Base-by-base conservation (phyloP, 352 stramenopile genomes). In the Phytophthora cajani region DNA sequence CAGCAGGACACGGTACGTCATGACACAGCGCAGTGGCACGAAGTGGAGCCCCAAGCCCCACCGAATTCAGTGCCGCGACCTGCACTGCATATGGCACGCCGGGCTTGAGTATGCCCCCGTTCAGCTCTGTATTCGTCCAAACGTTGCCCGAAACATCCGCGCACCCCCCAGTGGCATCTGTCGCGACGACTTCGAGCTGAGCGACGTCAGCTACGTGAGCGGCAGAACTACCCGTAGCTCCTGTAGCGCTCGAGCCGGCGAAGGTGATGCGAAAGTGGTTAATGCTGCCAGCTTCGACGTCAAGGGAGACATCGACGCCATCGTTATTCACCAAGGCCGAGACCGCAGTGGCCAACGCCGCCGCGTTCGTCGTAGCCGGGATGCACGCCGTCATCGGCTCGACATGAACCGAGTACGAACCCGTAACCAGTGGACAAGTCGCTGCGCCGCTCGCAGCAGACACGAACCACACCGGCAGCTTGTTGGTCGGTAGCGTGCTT, bases 31-130 rank as follows among this genome's bases (percentile, higher is more conserved):
- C 62, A 11, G 76, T 84, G 12, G 88, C 88, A 2, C 72, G 53
- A 19, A 74, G 66, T 7, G 79, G 74, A 6, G 82, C 64, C 19
- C 97, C 92, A 9, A 89, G 51, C 2, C 96, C 97, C 49, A 95
- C 79, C 2, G 65, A 75, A 69, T 98, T 99, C 2, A 97, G 58
- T 8, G 96, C 96, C 5, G 90, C 81, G 1, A 99, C 81, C 11
- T 91, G 84, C 3, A 99, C 80, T 62, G 89, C 98, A 73, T 99
- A 99, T 1, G 81, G 69, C 27, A 84, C 82, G 1, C 96, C 96
- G 25, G 92, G 73, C 27, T 66, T 66, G 6, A 99, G 56, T 3
- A 82, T 69, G 16, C 87, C 91, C 9, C 93, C 93, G 58, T 98
- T 76, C 25, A 98, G 70, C 38, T 96, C 77, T 0, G 84, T 94